phyloP scores from a whole-genome alignment of 371 early-diverging fungal species.

The Funneliformis caledonium region DNA sequence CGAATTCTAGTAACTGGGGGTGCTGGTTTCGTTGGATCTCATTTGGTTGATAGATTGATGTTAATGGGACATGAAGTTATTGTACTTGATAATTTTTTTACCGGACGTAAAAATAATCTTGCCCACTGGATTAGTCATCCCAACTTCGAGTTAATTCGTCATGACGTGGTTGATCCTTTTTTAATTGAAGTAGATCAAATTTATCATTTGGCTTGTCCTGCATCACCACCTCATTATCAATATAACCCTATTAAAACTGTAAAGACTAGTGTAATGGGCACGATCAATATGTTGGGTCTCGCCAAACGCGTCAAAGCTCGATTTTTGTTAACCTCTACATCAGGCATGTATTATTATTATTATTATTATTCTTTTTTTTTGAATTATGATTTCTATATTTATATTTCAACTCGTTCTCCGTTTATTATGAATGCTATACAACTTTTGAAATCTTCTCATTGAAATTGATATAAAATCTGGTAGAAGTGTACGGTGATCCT shows the following conservation, averaged over 20 bases:
- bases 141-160: constrained; percentile 83
- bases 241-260: constrained; percentile 89
- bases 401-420: background rate
- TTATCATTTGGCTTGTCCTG: constrained; percentile 87
- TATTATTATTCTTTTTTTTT: background rate
- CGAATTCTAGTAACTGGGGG: constrained; percentile 90
- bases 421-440: background rate
- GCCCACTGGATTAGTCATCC: constrained; percentile 90
- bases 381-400: background rate
- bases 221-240: constrained; percentile 91
- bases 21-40: constrained; percentile 90
- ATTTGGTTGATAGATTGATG: constrained; percentile 86
- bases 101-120: constrained; percentile 72
- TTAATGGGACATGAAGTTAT: constrained; percentile 87
- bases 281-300: constrained; percentile 89
- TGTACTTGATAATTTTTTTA: constrained; percentile 87
- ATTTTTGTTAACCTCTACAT: constrained; percentile 82
- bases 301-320: constrained; percentile 84
- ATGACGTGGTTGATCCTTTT: constrained; percentile 85
- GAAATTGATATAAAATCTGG: background rate
- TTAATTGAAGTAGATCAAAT: constrained; percentile 87
- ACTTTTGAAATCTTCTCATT: background rate
- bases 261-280: constrained; percentile 87
- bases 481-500: constrained; percentile 92
- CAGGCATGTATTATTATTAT: constrained; percentile 57